Evolutionary conservation across 1,284 basidiomycete genomes (phyloP).

Genomic region (Cryptococcus hybrid): DNA sequence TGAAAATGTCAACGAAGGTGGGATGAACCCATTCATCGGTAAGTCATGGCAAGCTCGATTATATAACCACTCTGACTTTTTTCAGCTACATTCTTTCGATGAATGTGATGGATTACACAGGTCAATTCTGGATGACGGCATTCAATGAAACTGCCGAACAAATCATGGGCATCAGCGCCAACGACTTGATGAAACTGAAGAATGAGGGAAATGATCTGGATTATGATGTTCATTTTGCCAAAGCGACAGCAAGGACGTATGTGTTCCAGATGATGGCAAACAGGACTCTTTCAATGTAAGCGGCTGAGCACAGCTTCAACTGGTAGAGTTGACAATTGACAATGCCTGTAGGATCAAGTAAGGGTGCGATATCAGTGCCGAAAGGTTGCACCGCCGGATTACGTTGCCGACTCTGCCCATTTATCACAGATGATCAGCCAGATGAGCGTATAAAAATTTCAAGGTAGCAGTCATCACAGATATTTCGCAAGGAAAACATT

Average conservation of each 20-base stretch:
- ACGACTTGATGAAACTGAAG: conserved; percentile 72
- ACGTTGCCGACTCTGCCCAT: conserved; percentile 63
- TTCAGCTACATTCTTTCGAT: conserved; percentile 82
- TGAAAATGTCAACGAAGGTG: conserved; percentile 82
- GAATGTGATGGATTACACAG: conserved; percentile 85
- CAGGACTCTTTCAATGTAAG: conserved; percentile 81
- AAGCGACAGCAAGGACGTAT: conserved; percentile 67
- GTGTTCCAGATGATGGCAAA: conserved; percentile 85
- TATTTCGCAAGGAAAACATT: no score
- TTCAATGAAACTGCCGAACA: conserved; percentile 89
- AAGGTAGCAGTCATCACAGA: no score
- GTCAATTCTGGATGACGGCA: conserved; percentile 88
- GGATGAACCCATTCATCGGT: conserved; percentile 78
- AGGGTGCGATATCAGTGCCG: conserved; percentile 80
- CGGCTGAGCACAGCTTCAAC: conserved; percentile 4
- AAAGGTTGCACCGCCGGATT: conserved; percentile 66
- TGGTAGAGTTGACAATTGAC: not conserved
- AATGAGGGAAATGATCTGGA: conserved; percentile 65
- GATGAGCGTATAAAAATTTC: conserved; percentile 22
- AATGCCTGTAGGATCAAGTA: conserved; percentile 60
- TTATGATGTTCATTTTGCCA: conserved; percentile 64
- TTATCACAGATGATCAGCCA: conserved; percentile 57
- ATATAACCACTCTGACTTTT: not conserved
- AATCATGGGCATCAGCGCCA: conserved; percentile 76
- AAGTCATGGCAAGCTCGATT: conserved; percentile 29